Evolutionary conservation across 371 early-diverging fungal species (phyloP).

Genomic region (Mucor indicus): DNA sequence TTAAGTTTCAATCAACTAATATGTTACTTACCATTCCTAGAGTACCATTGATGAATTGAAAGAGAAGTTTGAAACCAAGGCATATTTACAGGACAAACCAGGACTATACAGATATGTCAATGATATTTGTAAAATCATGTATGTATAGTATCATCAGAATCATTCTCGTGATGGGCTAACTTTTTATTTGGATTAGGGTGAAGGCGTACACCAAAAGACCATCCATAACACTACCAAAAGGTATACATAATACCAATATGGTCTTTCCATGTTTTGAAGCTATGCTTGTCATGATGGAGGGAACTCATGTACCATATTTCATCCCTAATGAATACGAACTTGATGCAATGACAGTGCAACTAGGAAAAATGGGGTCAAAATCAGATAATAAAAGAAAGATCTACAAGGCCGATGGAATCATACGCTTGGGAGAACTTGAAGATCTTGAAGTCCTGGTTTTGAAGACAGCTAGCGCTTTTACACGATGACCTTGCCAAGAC

Average conservation of each 20-base stretch:
- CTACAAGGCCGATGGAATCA: slow-evolving; percentile 11
- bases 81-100: slow-evolving; percentile 7
- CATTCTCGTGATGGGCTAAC: slow-evolving; percentile 13
- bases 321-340: slow-evolving; percentile 13
- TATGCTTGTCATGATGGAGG: slow-evolving; percentile 10
- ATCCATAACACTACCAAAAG: slow-evolving; percentile 8
- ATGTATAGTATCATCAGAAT: slow-evolving; percentile 14
- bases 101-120: slow-evolving; percentile 6
- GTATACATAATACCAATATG: slow-evolving; percentile 16
- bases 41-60: slow-evolving; percentile 6
- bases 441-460: slow-evolving; percentile 15
- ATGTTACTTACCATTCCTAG: slow-evolving; percentile 15
- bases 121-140: slow-evolving; percentile 12
- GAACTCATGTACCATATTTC: slow-evolving; percentile 14
- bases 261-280: slow-evolving; percentile 13
- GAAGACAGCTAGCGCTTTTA: slow-evolving; percentile 16
- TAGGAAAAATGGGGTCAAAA: slow-evolving; percentile 7
- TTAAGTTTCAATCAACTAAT: slow-evolving; percentile 11
- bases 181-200: slow-evolving; percentile 11
- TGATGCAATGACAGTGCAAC: slow-evolving; percentile 5
- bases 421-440: slow-evolving; percentile 1
- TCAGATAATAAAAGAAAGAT: slow-evolving; percentile 9
- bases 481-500: slow-evolving; percentile 10
- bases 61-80: slow-evolving; percentile 9
- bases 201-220: slow-evolving; percentile 12